These are phyloP conservation scores for Mariannaea elegans DNA, from an alignment of 2,329 filamentous ascomycete genomes.

Conservation along the genomic window DNA sequence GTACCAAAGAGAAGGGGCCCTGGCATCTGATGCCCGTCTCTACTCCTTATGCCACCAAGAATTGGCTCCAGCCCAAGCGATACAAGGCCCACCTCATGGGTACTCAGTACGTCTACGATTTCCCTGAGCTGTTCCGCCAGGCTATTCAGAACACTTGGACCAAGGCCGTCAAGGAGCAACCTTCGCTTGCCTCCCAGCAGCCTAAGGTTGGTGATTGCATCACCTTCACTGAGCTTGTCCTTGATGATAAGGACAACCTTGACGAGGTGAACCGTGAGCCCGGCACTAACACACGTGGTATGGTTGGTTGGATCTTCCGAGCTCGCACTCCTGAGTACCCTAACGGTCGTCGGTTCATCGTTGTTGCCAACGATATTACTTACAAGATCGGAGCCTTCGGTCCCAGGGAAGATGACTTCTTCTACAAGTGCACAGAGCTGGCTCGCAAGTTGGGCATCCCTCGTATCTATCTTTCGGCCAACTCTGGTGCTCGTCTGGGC, in stretches of 20 bases:
- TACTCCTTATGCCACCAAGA: conserved; percentile 96
- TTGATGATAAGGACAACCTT: conserved; percentile 92
- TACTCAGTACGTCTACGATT: conserved; percentile 99
- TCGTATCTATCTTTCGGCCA: conserved; percentile 96
- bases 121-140: conserved; percentile 98
- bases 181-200: conserved; percentile 79
- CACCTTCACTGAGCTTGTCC: conserved; percentile 90
- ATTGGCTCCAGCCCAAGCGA: conserved; percentile 97
- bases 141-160: conserved; percentile 96
- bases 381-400: conserved; percentile 99
- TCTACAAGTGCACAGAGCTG: conserved; percentile 98
- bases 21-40: conserved; percentile 94
- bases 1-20: conserved; percentile 91
- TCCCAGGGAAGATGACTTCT: conserved; percentile 96
- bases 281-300: conserved; percentile 94
- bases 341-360: conserved; percentile 88
- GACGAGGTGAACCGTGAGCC: conserved; percentile 94
- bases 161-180: conserved; percentile 77
- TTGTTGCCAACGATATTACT: conserved; percentile 99
- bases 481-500: conserved; percentile 97
- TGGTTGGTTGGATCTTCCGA: conserved; percentile 98
- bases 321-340: conserved; percentile 97
- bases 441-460: conserved; percentile 94
- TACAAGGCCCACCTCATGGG: conserved; percentile 99
- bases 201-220: conserved; percentile 90